Conservation (phyloP, 2,329 filamentous ascomycete genomes). For the Beauveria sp. region DNA sequence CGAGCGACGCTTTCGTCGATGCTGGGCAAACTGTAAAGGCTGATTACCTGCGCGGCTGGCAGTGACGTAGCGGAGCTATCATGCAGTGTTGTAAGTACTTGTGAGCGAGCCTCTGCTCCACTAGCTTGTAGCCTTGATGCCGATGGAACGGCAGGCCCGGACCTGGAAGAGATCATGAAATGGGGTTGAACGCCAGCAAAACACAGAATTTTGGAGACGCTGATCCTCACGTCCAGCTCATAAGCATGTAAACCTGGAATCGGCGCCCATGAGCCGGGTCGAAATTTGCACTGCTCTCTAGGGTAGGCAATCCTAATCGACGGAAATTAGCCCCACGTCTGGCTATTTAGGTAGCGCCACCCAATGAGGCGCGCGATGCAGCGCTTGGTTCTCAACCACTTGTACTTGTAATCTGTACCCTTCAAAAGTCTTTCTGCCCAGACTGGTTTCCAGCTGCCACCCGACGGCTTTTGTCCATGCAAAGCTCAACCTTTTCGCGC, state of each 20-base stretch:
- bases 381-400: neutral
- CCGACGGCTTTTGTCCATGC: neutral
- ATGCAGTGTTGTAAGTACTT: neutral
- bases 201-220: neutral
- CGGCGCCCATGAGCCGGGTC: conserved; percentile 12
- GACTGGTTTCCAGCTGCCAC: neutral
- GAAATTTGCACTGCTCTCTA: neutral
- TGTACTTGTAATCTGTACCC: neutral
- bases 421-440: neutral
- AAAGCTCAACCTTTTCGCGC: neutral
- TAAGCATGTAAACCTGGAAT: neutral
- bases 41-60: neutral
- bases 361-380: conserved; percentile 5
- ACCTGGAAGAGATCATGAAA: too few relatives aligned
- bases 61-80: neutral
- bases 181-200: neutral
- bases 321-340: neutral
- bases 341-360: neutral
- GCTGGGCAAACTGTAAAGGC: neutral
- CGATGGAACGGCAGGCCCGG: neutral
- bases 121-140: too few relatives aligned
- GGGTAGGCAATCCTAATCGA: neutral
- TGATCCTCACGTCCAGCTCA: too few relatives aligned
- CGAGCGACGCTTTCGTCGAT: neutral
- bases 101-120: too few relatives aligned